Conservation (phyloP, 139 green algal species). For the Dunaliella sp. region DNA sequence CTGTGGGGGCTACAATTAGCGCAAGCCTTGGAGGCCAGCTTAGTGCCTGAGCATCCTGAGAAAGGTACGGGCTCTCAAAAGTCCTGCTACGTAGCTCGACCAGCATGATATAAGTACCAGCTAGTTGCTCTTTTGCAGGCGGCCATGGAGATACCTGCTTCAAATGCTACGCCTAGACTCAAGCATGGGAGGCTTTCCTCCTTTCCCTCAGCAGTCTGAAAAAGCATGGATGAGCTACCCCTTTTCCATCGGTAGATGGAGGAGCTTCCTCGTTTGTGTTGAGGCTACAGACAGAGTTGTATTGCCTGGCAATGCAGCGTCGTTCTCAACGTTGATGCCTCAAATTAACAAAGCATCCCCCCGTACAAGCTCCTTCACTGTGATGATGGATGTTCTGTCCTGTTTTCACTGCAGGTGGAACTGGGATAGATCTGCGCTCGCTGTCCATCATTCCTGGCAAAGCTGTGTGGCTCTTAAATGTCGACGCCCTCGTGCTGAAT, state of each 20-base stretch:
- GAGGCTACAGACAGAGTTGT: background rate
- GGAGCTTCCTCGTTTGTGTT: too few relatives aligned
- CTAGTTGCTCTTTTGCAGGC: too few relatives aligned
- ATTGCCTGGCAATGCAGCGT: background rate
- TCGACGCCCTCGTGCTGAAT: slow-evolving; percentile 83
- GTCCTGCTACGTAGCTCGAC: too few relatives aligned
- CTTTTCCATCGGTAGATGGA: too few relatives aligned
- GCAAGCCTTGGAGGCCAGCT: slow-evolving; percentile 48
- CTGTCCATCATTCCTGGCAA: slow-evolving; percentile 78
- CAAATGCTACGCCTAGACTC: too few relatives aligned
- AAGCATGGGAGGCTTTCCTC: too few relatives aligned
- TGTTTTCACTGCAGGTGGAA: background rate
- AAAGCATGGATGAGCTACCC: too few relatives aligned
- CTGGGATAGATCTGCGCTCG: slow-evolving; percentile 25
- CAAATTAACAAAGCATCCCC: background rate
- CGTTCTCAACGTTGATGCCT: too few relatives aligned
- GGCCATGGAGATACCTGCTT: too few relatives aligned
- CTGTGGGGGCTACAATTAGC: slow-evolving; percentile 53
- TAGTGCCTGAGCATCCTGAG: slow-evolving; percentile 3
- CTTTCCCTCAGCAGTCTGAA: too few relatives aligned
- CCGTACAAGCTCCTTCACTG: too few relatives aligned
- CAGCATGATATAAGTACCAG: too few relatives aligned
- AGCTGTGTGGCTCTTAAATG: slow-evolving; percentile 75
- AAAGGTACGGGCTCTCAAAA: slow-evolving; percentile 22
- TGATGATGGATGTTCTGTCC: background rate